phyloP scores from a whole-genome alignment of 1,139 yeast species.

The Candida glucosophila region DNA sequence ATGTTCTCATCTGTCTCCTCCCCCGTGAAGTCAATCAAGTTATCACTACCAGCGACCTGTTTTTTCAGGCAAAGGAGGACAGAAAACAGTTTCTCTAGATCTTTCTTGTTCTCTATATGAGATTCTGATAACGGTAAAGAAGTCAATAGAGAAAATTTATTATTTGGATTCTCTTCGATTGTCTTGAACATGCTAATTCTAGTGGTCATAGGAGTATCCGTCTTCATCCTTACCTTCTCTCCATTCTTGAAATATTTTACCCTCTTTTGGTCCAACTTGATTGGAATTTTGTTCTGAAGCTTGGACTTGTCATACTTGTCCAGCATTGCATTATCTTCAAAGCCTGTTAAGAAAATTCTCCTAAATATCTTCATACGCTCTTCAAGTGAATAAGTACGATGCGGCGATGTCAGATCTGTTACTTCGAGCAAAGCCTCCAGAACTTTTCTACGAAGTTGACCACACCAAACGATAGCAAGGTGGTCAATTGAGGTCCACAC shows the following conservation, averaged over 20 bases:
- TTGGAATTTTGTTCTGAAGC: conserved; percentile 7
- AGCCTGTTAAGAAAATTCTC: conserved; percentile 47
- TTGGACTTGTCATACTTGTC: conserved; percentile 5
- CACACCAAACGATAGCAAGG: conserved; percentile 95
- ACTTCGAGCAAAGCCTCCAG: conserved; percentile 54
- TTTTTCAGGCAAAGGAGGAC: conserved; percentile 10
- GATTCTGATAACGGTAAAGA: conserved; percentile 6
- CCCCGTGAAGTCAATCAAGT: conserved; percentile 13
- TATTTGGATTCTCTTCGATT: conserved; percentile 1
- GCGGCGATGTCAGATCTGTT: conserved; percentile 36
- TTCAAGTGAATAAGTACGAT: conserved; percentile 40
- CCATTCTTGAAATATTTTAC: conserved; percentile 15
- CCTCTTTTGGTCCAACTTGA: conserved; percentile 21
- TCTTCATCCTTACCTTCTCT: too few relatives aligned
- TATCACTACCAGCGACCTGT: background rate
- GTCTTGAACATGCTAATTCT: conserved; percentile 2
- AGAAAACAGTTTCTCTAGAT: background rate
- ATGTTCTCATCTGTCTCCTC: conserved; percentile 12
- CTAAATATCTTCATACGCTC: conserved; percentile 54
- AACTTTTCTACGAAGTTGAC: conserved; percentile 63
- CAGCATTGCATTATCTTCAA: conserved; percentile 30
- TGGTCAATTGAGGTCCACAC: conserved; percentile 97
- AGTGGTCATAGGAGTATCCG: too few relatives aligned
- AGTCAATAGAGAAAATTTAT: conserved; percentile 11
- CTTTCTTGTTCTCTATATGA: conserved; percentile 1